These are phyloP conservation scores for Penicillium sp. DNA, from an alignment of 2,329 filamentous ascomycete species.

Conservation along the genomic window DNA sequence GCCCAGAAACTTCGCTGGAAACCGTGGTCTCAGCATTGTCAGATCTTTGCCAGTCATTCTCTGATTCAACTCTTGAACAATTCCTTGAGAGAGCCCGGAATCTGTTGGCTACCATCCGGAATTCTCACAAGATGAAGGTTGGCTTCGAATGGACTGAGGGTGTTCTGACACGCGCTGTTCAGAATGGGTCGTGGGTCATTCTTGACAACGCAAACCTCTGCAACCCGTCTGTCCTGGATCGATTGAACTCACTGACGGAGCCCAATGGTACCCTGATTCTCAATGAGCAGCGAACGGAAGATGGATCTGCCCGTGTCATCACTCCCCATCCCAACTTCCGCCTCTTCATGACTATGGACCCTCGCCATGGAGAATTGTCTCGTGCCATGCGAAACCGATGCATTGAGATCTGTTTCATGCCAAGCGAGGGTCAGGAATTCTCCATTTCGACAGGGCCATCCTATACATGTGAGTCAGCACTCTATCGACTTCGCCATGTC, in stretches of 20 bases:
- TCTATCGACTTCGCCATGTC: slow-evolving; percentile 43
- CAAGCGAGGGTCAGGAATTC: slow-evolving; percentile 33
- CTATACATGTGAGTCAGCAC: slow-evolving; percentile 41
- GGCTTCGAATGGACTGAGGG: slow-evolving; percentile 97
- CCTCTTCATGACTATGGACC: slow-evolving; percentile 91
- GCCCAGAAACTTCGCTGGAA: slow-evolving; percentile 32
- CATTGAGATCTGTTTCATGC: slow-evolving; percentile 78
- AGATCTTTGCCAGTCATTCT: slow-evolving; percentile 43
- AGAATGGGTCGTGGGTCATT: slow-evolving; percentile 87
- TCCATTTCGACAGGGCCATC: slow-evolving; percentile 27
- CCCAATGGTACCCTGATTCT: slow-evolving; percentile 84
- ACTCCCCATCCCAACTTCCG: slow-evolving; percentile 83
- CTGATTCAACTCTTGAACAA: slow-evolving; percentile 49
- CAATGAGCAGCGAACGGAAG: slow-evolving; percentile 84
- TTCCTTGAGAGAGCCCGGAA: slow-evolving; percentile 53
- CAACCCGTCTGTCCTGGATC: slow-evolving; percentile 89
- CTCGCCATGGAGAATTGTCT: slow-evolving; percentile 88
- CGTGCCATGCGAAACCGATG: slow-evolving; percentile 96
- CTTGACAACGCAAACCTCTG: slow-evolving; percentile 98
- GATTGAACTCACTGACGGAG: slow-evolving; percentile 91
- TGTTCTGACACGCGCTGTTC: slow-evolving; percentile 81
- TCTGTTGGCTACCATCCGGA: slow-evolving; percentile 56
- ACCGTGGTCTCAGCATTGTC: slow-evolving; percentile 33
- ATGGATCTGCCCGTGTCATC: slow-evolving; percentile 79
- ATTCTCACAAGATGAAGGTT: slow-evolving; percentile 64